Base-by-base conservation (phyloP, 1,139 yeast genomes). In the Hyphopichia khmerensis region DNA sequence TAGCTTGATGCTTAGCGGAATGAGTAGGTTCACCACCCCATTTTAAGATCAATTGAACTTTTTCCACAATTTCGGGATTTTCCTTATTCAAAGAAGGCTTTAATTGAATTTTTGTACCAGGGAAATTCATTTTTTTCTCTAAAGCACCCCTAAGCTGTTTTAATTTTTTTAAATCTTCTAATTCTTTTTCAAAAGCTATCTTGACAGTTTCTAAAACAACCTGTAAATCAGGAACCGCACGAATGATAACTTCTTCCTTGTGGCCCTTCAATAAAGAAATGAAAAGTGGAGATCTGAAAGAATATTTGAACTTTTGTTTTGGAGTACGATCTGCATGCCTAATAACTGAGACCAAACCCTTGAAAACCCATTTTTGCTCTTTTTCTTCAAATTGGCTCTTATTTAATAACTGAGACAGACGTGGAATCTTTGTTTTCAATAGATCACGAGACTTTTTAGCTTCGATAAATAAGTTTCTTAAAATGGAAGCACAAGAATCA, bases 21-120 rank as follows among this genome's bases (percentile, higher is more conserved):
- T 95, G 99, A 1, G 99, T 95, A 9, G 99, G 97, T 63, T 95
- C 99, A 50, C 99, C 99, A 54, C 99, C 99, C 99, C 99, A 95
- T 62, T 95, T 95, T 55, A 93, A 73, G 49, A 93, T 95, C 49
- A 95, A 82, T 64, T 95, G 99, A 18, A 93, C 97, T 59, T 95
- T 95, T 51, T 91, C 98, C 16, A 93, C 95, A 4, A 61, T 41
- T 40, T 86, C 91, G 9, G 80, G 79, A 42, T 68, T 73, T 33
- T 80, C 84, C 8, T 72, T 68, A 53, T 80, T 78, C 42, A 90
- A 62, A 4, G 95, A 82, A 0, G 99, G 99, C 60, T 95, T 95
- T 53, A 95, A 72, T 67, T 95, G 99, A 46, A 95, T 87, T 57
- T 95, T 95, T 0, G 99, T 95, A 6, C 99, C 99, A 0, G 98